A percentile compares a stretch with the other conserved stretches of the same genome.
phyloP scores from a whole-genome alignment of 805 yeast genomes.

The Candida railenensis region DNA sequence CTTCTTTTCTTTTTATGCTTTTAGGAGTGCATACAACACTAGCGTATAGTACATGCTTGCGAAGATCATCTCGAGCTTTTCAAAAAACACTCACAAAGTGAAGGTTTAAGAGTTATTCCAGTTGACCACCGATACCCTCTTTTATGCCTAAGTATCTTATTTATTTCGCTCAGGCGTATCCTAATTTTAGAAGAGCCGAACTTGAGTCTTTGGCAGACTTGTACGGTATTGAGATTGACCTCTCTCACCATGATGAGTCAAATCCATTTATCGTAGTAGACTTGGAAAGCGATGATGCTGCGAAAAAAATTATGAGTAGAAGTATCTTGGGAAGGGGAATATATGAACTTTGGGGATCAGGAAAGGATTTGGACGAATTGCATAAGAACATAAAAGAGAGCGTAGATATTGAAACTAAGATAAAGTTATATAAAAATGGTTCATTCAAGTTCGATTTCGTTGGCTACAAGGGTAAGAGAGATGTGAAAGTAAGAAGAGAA shows the following conservation, averaged over 20 bases:
- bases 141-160: conserved; percentile 64
- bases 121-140: neutral
- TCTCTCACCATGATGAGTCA: conserved; percentile 53
- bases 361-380: conserved; percentile 50
- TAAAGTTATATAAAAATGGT: conserved; percentile 37
- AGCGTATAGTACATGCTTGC: too few relatives aligned
- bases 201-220: conserved; percentile 79
- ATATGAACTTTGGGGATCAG: conserved; percentile 85
- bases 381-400: conserved; percentile 49
- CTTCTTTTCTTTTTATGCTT: too few relatives aligned
- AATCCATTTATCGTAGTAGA: conserved; percentile 73
- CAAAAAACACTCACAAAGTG: too few relatives aligned
- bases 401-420: conserved; percentile 26
- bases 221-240: conserved; percentile 54
- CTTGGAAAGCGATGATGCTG: conserved; percentile 65
- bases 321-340: conserved; percentile 72
- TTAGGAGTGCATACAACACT: too few relatives aligned
- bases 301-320: conserved; percentile 59
- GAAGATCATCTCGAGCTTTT: neutral
- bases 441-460: conserved; percentile 81
- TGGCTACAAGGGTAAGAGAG: conserved; percentile 70
- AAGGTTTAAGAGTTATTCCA: too few relatives aligned
- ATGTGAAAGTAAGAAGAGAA: conserved; percentile 48
- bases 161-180: conserved; percentile 83
- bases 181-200: conserved; percentile 77